Evolutionary conservation across 2,329 filamentous ascomycete species (phyloP).

Genomic region (Claviceps fusiformis): DNA sequence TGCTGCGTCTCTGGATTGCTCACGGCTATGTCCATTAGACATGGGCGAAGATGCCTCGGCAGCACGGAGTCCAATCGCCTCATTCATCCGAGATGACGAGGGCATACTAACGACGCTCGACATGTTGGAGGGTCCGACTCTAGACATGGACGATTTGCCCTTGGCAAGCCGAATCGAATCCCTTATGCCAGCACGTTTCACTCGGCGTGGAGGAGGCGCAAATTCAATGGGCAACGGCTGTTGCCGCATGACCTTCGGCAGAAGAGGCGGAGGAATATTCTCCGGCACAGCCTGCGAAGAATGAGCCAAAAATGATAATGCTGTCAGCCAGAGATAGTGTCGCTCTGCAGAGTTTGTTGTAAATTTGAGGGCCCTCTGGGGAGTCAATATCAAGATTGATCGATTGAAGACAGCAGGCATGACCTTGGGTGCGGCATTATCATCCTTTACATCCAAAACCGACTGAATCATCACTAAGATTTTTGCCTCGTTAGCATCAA

Average conservation of each 20-base stretch:
- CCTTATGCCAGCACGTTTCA: constrained; percentile 49
- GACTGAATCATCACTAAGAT: constrained; percentile 77
- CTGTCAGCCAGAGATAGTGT: constrained; percentile 90
- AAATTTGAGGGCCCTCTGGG: constrained; percentile 87
- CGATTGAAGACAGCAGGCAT: constrained; percentile 60
- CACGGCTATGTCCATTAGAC: constrained; percentile 27
- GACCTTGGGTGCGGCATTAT: constrained; percentile 70
- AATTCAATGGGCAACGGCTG: constrained; percentile 33
- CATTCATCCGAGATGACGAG: constrained; percentile 24
- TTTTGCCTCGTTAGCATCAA: constrained; percentile 17
- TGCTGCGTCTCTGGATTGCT: constrained; percentile 45
- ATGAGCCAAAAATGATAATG: constrained; percentile 86
- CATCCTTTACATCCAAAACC: constrained; percentile 91
- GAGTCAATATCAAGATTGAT: constrained; percentile 89
- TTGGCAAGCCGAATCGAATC: constrained; percentile 88
- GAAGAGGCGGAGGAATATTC: constrained; percentile 41
- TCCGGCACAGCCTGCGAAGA: constrained; percentile 72
- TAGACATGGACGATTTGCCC: constrained; percentile 41
- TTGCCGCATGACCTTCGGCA: constrained; percentile 23
- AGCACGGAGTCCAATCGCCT: constrained; percentile 22
- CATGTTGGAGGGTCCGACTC: constrained; percentile 38
- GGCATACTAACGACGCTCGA: constrained; percentile 27
- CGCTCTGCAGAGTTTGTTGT: constrained; percentile 72
- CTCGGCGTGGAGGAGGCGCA: constrained; percentile 33
- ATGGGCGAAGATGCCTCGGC: constrained; percentile 26